Conservation (phyloP, 148 eudicot species). For the Camellia japonica region DNA sequence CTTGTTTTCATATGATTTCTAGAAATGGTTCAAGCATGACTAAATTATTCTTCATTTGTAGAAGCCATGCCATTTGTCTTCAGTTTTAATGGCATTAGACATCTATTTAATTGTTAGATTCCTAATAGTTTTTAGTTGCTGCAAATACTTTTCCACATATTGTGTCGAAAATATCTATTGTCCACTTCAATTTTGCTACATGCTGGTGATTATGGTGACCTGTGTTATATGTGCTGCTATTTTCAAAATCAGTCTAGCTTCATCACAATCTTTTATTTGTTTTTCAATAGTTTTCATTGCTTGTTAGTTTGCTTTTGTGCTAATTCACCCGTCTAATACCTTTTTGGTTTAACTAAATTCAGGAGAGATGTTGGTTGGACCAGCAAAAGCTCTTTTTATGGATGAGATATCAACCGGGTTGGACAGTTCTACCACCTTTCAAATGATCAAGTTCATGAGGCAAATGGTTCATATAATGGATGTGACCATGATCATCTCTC, state of each 20-base stretch:
- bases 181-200: neutral
- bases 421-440: constrained; percentile 79
- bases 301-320: neutral
- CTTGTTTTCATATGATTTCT: no score
- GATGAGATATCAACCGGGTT: constrained; percentile 87
- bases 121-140: no score
- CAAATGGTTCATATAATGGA: constrained; percentile 75
- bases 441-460: constrained; percentile 61
- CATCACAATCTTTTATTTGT: neutral
- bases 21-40: no score
- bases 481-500: constrained; percentile 68
- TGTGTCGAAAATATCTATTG: neutral
- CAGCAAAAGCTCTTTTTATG: constrained; percentile 66
- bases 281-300: neutral
- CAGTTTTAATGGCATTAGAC: no score
- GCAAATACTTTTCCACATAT: no score
- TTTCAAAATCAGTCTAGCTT: neutral
- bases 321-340: neutral
- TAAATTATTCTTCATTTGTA: no score
- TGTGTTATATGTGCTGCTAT: neutral
- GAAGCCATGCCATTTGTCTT: no score
- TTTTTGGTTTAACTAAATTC: constrained; percentile 16
- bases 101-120: no score
- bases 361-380: constrained; percentile 91
- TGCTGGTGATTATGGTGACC: neutral